Conservation (phyloP, 768 basidiomycete genomes). For the Trametes gibbosa region DNA sequence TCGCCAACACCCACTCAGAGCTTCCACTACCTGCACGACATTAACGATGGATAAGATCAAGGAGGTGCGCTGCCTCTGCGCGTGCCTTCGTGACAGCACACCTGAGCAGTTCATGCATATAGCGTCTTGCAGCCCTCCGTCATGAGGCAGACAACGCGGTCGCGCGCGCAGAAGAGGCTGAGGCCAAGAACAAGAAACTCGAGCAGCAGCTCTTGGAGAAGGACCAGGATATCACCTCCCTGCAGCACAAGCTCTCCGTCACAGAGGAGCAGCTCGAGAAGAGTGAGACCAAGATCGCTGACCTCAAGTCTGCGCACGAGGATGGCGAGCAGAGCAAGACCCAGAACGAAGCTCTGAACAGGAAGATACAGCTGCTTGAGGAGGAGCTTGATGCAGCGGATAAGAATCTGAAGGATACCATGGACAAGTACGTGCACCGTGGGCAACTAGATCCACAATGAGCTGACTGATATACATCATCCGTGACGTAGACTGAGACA, state of each 20-base stretch:
- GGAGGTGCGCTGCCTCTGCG: constrained; percentile 32
- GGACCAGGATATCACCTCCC: constrained; percentile 84
- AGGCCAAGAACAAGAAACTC: constrained; percentile 74
- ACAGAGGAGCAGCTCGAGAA: constrained; percentile 71
- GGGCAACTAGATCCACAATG: not conserved
- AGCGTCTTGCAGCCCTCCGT: constrained; percentile 81
- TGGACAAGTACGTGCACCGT: constrained; percentile 81
- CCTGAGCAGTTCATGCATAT: constrained; percentile 1
- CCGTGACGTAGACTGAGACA: constrained; percentile 69
- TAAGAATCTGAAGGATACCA: constrained; percentile 94
- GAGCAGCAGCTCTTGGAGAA: constrained; percentile 73
- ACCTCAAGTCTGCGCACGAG: constrained; percentile 59
- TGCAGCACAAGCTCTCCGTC: constrained; percentile 64
- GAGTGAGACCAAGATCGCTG: constrained; percentile 59
- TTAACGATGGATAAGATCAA: constrained; percentile 46
- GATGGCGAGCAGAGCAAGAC: constrained; percentile 72
- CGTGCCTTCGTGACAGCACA: not conserved
- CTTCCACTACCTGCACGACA: constrained; percentile 19
- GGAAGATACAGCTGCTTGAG: constrained; percentile 91
- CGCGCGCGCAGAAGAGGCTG: constrained; percentile 83
- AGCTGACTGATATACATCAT: constrained; percentile 7
- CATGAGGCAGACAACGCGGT: constrained; percentile 81
- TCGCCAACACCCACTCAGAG: constrained; percentile 5
- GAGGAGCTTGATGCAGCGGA: constrained; percentile 95
- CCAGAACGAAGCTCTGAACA: constrained; percentile 65